Evolutionary conservation across 75 land plant genomes (phyloP).

Genomic region (Cryptomeria japonica): DNA sequence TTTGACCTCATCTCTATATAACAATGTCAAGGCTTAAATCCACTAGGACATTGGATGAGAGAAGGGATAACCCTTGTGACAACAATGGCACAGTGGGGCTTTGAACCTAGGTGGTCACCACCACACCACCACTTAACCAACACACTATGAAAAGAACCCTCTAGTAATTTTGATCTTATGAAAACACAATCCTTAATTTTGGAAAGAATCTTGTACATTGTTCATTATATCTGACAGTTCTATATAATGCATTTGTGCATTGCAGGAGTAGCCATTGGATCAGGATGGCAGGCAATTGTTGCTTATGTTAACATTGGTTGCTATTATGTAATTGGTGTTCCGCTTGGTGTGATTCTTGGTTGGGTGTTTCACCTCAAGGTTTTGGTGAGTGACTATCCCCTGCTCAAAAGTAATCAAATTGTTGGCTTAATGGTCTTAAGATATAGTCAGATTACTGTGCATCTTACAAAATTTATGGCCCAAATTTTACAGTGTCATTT

Average conservation of each 20-base stretch:
- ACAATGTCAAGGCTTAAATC: too few relatives aligned
- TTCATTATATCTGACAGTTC: background rate
- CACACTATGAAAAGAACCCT: too few relatives aligned
- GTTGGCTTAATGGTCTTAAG: background rate
- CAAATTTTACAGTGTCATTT: background rate
- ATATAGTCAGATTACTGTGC: background rate
- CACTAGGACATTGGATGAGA: too few relatives aligned
- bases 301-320: conserved; percentile 27
- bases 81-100: too few relatives aligned
- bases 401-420: background rate
- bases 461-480: background rate
- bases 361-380: conserved; percentile 17
- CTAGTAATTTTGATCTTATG: background rate
- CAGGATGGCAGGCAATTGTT: conserved; percentile 31
- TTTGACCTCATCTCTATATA: too few relatives aligned
- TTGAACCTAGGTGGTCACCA: too few relatives aligned
- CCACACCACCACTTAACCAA: too few relatives aligned
- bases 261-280: conserved; percentile 31
- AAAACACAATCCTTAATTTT: background rate
- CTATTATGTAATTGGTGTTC: conserved; percentile 27
- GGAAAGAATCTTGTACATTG: background rate
- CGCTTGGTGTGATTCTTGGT: conserved; percentile 26
- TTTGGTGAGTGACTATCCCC: conserved; percentile 12
- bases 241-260: background rate
- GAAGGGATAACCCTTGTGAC: too few relatives aligned